Percentiles rank a stretch among this genome's conserved stretches.
These are phyloP conservation scores for Pyrenochaeta sp. DNA, from an alignment of 2,329 filamentous ascomycete genomes.

Conservation along the genomic window DNA sequence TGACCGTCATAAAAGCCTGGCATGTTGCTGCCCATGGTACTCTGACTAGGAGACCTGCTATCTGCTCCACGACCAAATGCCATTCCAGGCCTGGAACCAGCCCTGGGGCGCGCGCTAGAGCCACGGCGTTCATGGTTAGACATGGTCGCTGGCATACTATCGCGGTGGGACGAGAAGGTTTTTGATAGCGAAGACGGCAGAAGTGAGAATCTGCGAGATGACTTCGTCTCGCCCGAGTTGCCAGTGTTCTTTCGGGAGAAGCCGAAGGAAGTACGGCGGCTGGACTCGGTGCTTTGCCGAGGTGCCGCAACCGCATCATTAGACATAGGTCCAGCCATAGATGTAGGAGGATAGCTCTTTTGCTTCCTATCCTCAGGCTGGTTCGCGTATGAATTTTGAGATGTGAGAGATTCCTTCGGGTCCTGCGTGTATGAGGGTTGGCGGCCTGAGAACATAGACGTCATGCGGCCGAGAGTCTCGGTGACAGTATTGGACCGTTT, in stretches of 20 bases:
- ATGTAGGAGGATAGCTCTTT: slow-evolving; percentile 85
- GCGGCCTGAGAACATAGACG: slow-evolving; percentile 77
- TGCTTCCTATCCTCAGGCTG: slow-evolving; percentile 62
- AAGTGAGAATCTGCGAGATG: slow-evolving; percentile 60
- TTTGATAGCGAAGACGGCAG: slow-evolving; percentile 59
- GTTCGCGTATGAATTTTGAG: slow-evolving; percentile 59
- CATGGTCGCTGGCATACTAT: slow-evolving; percentile 39
- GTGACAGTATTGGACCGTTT: slow-evolving; percentile 71
- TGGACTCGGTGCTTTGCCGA: slow-evolving; percentile 59
- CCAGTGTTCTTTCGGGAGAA: slow-evolving; percentile 59
- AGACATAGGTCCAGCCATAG: slow-evolving; percentile 79
- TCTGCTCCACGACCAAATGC: slow-evolving; percentile 54
- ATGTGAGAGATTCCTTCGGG: slow-evolving; percentile 38
- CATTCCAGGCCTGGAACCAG: slow-evolving; percentile 49
- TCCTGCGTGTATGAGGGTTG: slow-evolving; percentile 43
- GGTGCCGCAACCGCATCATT: slow-evolving; percentile 59
- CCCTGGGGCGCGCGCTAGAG: slow-evolving; percentile 39
- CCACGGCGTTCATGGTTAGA: slow-evolving; percentile 46
- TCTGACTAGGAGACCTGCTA: slow-evolving; percentile 55
- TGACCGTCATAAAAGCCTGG: slow-evolving; percentile 54
- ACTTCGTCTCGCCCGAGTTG: slow-evolving; percentile 45
- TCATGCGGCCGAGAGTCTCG: slow-evolving; percentile 82
- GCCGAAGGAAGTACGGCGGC: slow-evolving; percentile 59
- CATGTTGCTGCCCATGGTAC: slow-evolving; percentile 54
- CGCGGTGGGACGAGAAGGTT: slow-evolving; percentile 52